phyloP scores from a whole-genome alignment of 163 green algal genomes.

The Chlamydomonas reinhardtii region DNA sequence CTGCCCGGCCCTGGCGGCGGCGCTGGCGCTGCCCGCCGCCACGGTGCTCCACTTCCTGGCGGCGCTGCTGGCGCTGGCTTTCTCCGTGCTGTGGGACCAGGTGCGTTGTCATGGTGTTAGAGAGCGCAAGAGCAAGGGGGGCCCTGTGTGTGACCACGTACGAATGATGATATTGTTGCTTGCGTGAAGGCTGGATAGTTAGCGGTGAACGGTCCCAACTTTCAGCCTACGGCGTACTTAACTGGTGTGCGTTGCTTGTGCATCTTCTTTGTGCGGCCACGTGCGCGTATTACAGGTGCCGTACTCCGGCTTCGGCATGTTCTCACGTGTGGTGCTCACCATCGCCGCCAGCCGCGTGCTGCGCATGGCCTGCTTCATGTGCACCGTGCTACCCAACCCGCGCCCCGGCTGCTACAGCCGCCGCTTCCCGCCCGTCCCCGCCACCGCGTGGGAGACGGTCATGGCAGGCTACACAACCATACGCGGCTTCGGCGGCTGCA shows the following conservation, averaged over 20 bases:
- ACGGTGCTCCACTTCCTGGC: slow-evolving; percentile 76
- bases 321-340: slow-evolving; percentile 70
- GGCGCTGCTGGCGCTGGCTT: slow-evolving; percentile 67
- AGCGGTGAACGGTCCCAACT: too few species aligned
- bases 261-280: too few species aligned
- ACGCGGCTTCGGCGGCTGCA: slow-evolving; percentile 79
- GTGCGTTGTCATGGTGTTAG: too few species aligned
- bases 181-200: too few species aligned
- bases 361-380: slow-evolving; percentile 76
- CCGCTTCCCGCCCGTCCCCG: slow-evolving; percentile 75
- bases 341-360: slow-evolving; percentile 73
- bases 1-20: slow-evolving; percentile 35
- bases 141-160: too few species aligned
- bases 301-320: slow-evolving; percentile 84
- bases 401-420: slow-evolving; percentile 72
- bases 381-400: slow-evolving; percentile 83
- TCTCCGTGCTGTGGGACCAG: slow-evolving; percentile 76
- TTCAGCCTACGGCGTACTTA: too few species aligned
- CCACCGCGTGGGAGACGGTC: slow-evolving; percentile 59
- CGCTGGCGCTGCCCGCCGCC: slow-evolving; percentile 36
- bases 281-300: slow-evolving; percentile 59
- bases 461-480: slow-evolving; percentile 62
- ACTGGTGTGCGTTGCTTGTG: too few species aligned
- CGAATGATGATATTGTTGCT: too few species aligned
- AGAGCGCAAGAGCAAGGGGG: too few species aligned